Percentiles rank a stretch among this genome's conserved stretches.
These are phyloP conservation scores for Parafenestella ontariensis DNA, from an alignment of 2,329 filamentous ascomycete genomes.

Conservation along the genomic window DNA sequence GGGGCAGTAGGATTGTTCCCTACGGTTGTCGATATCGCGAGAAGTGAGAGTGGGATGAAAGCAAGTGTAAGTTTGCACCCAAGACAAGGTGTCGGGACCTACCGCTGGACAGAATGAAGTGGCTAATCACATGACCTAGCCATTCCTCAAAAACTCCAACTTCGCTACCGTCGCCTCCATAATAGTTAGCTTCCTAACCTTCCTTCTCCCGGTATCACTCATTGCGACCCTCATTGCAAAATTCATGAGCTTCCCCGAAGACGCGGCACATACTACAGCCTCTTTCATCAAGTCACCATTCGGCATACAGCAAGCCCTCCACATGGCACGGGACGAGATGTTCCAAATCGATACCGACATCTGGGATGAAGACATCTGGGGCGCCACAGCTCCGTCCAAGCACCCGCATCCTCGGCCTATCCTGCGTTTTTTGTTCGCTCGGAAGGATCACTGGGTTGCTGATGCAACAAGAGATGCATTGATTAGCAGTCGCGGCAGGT, in stretches of 20 bases:
- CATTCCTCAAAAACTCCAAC: constrained; percentile 35
- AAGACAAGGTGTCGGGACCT: not conserved
- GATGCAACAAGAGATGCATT: constrained; percentile 64
- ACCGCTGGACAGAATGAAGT: not conserved
- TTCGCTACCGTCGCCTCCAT: constrained; percentile 38
- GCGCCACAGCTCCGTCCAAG: constrained; percentile 45
- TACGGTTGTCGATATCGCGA: constrained; percentile 56
- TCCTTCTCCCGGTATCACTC: constrained; percentile 50
- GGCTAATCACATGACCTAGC: constrained; percentile 21
- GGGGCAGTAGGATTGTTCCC: constrained; percentile 54
- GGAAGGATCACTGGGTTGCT: constrained; percentile 68
- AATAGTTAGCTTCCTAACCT: constrained; percentile 53
- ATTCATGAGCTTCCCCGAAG: constrained; percentile 52
- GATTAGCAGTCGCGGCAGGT: constrained; percentile 44
- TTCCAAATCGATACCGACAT: constrained; percentile 61
- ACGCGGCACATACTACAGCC: constrained; percentile 58
- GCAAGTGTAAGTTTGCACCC: constrained; percentile 41
- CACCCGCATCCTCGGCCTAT: constrained; percentile 50
- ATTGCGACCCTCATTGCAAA: constrained; percentile 52
- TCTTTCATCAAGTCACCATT: constrained; percentile 57
- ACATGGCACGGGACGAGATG: constrained; percentile 67
- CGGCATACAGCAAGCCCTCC: constrained; percentile 63
- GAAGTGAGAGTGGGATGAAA: constrained; percentile 52
- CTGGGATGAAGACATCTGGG: constrained; percentile 68
- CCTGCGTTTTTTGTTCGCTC: constrained; percentile 66